Percentiles rank a stretch among this genome's conserved stretches.
Evolutionary conservation across 306 rosid species (phyloP).

Genomic region (Castanea mollissima): DNA sequence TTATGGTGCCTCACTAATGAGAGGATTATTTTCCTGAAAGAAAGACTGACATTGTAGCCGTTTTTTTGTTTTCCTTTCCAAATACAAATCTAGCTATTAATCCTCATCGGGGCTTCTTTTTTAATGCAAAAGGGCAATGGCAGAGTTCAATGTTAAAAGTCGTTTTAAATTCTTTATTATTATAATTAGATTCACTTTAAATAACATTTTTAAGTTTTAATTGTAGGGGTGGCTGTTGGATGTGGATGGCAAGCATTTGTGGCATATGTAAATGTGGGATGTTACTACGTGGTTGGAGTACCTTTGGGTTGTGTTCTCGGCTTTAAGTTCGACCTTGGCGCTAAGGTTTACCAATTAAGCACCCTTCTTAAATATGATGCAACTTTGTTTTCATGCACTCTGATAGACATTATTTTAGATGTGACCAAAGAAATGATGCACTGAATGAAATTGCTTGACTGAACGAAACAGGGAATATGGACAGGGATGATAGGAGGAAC

Average conservation of each 20-base stretch:
- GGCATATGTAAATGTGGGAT: conserved; percentile 70
- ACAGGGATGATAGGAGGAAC: conserved; percentile 85
- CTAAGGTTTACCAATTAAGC: conserved; percentile 35
- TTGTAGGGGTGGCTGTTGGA: conserved; percentile 73
- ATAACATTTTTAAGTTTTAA: neutral
- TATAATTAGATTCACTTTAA: too few species aligned
- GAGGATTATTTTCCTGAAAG: too few species aligned
- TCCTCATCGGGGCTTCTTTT: neutral
- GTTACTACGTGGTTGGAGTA: conserved; percentile 57
- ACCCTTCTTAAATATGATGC: neutral
- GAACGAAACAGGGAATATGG: conserved; percentile 53
- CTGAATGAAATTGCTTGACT: neutral
- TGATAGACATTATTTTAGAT: too few species aligned
- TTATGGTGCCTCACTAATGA: too few species aligned
- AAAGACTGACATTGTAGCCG: too few species aligned
- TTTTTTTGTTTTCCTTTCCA: too few species aligned
- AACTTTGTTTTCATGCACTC: too few species aligned
- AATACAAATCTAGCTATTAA: neutral
- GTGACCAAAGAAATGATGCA: too few species aligned
- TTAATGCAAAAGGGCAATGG: too few species aligned
- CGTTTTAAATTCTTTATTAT: too few species aligned
- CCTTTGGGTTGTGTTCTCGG: conserved; percentile 68
- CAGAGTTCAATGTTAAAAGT: too few species aligned
- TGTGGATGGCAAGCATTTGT: conserved; percentile 83
- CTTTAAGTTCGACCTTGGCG: conserved; percentile 60